Percentiles rank a stretch among this genome's conserved stretches.
These are phyloP conservation scores for Trichosporon sp. DNA, from an alignment of 1,284 basidiomycete species.

Conservation along the genomic window DNA sequence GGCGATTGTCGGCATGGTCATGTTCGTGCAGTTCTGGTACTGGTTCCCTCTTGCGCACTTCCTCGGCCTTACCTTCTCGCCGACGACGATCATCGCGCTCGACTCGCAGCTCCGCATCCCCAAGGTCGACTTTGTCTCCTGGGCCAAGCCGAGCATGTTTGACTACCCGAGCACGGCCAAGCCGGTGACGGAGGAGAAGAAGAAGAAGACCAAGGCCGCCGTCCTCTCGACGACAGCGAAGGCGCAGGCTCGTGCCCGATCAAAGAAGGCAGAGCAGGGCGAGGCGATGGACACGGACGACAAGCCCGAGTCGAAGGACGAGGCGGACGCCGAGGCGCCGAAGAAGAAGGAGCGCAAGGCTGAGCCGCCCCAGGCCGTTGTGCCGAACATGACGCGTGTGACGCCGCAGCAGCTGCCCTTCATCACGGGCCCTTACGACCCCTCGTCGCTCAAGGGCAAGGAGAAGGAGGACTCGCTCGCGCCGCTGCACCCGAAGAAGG, in stretches of 20 bases:
- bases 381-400: conserved; percentile 87
- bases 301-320: conserved; percentile 39
- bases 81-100: conserved; percentile 86
- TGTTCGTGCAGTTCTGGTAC: conserved; percentile 99
- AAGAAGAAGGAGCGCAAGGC: conserved; percentile 29
- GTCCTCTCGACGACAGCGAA: conserved; percentile 93
- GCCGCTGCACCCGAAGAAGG: conserved; percentile 15
- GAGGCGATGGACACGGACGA: conserved; percentile 70
- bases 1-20: conserved; percentile 87
- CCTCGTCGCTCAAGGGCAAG: conserved; percentile 8
- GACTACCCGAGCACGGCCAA: conserved; percentile 80
- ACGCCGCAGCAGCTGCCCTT: conserved; percentile 82
- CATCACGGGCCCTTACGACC: conserved; percentile 52
- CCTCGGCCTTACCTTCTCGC: conserved; percentile 82
- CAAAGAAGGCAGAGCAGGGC: conserved; percentile 59
- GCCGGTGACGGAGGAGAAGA: conserved; percentile 82
- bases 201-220: conserved; percentile 82
- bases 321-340: conserved; percentile 51
- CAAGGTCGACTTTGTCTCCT: conserved; percentile 81
- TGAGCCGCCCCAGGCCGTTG: conserved; percentile 69
- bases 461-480: conserved; percentile 3
- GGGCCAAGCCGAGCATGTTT: conserved; percentile 78
- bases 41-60: conserved; percentile 98
- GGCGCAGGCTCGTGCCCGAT: conserved; percentile 84
- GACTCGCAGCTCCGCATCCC: conserved; percentile 81